These are phyloP conservation scores for Alloteropsis semialata DNA, from an alignment of 176 grass and related monocot species.

Conservation along the genomic window DNA sequence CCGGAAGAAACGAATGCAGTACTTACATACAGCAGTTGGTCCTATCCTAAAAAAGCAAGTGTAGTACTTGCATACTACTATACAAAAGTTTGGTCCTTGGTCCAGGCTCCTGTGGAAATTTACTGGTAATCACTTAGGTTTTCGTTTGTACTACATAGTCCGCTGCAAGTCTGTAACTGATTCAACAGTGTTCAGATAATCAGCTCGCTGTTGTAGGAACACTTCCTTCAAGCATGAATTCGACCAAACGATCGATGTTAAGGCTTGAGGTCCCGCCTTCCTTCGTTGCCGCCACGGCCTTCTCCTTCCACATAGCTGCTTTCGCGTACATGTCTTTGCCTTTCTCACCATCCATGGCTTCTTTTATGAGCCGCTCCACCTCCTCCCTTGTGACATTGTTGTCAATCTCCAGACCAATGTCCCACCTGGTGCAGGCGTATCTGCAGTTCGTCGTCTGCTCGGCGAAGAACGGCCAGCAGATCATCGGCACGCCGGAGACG, in stretches of 20 bases:
- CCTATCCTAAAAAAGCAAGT: background rate
- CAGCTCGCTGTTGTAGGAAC: background rate
- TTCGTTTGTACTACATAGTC: background rate
- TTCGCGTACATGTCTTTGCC: conserved; percentile 52
- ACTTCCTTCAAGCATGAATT: conserved; percentile 31
- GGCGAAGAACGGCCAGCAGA: conserved; percentile 36
- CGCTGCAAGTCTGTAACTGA: background rate
- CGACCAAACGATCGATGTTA: conserved; percentile 23
- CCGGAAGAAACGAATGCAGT: background rate
- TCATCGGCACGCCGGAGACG: conserved; percentile 48
- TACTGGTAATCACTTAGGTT: background rate
- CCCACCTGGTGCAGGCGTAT: conserved; percentile 54
- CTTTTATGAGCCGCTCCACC: conserved; percentile 45
- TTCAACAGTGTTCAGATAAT: background rate
- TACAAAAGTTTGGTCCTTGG: background rate
- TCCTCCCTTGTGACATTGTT: conserved; percentile 44
- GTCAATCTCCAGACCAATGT: conserved; percentile 55
- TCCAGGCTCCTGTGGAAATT: too few relatives aligned
- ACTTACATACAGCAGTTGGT: background rate
- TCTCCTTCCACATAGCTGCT: conserved; percentile 48
- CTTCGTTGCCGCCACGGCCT: conserved; percentile 29
- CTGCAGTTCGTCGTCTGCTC: conserved; percentile 61
- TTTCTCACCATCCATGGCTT: conserved; percentile 56
- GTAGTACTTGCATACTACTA: background rate
- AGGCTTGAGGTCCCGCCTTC: conserved; percentile 25